Conservation (phyloP, 2,329 filamentous ascomycete species). For the Xylariaceae sp. region DNA sequence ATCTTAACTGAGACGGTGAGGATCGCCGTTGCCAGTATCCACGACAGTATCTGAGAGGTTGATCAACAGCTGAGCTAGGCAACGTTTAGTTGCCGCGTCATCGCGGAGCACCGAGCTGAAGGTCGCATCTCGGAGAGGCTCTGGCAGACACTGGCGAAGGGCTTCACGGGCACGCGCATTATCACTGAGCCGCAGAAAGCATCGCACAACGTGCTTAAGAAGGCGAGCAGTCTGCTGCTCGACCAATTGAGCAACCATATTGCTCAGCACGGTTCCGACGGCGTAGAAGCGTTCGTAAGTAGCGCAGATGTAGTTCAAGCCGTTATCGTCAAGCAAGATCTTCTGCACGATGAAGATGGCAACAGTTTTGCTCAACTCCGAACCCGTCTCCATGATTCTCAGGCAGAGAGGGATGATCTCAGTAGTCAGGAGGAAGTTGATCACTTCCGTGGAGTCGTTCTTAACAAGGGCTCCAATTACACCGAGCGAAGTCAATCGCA, state of each 20-base stretch:
- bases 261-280: conserved; percentile 93
- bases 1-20: conserved; percentile 14
- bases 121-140: conserved; percentile 96
- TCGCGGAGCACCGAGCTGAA: conserved; percentile 95
- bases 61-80: conserved; percentile 92
- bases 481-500: conserved; percentile 89
- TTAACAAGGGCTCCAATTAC: conserved; percentile 97
- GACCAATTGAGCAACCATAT: conserved; percentile 97
- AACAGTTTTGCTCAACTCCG: conserved; percentile 96
- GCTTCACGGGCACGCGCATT: conserved; percentile 94
- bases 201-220: conserved; percentile 95
- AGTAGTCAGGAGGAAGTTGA: conserved; percentile 96
- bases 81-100: conserved; percentile 95
- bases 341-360: conserved; percentile 99
- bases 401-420: conserved; percentile 98
- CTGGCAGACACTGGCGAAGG: conserved; percentile 89
- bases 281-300: conserved; percentile 99
- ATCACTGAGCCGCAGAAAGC: conserved; percentile 90
- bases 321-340: conserved; percentile 93
- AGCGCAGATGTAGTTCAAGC: conserved; percentile 95
- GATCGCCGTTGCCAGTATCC: conserved; percentile 34
- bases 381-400: conserved; percentile 98
- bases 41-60: conserved; percentile 88
- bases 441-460: conserved; percentile 97
- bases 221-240: conserved; percentile 95